phyloP scores from a whole-genome alignment of 805 yeast species.

The Henningerozyma blattae region DNA sequence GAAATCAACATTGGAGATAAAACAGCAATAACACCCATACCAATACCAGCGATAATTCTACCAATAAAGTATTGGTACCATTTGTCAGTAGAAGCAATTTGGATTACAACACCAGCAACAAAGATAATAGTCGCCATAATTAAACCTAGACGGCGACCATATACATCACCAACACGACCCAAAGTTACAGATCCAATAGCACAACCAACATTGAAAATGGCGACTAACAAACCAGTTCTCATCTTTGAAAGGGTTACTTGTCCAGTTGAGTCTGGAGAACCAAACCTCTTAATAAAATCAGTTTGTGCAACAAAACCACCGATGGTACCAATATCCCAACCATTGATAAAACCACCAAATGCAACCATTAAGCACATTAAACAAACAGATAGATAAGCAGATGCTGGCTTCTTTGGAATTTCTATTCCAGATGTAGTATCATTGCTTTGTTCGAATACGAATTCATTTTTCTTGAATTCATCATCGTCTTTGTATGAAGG shows the following conservation, averaged over 20 bases:
- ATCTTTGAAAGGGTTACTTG: slow-evolving; percentile 14
- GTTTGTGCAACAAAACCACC: slow-evolving; percentile 51
- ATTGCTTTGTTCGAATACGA: no score
- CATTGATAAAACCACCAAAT: slow-evolving; percentile 68
- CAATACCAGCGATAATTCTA: slow-evolving; percentile 58
- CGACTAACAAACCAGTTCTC: slow-evolving; percentile 20
- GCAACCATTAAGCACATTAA: slow-evolving; percentile 35
- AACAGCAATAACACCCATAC: slow-evolving; percentile 69
- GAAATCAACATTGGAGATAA: slow-evolving; percentile 63
- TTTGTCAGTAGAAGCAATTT: slow-evolving; percentile 40
- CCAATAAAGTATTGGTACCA: slow-evolving; percentile 72
- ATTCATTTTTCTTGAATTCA: no score
- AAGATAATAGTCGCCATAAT: slow-evolving; percentile 49
- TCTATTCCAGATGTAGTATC: no score
- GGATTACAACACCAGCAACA: slow-evolving; percentile 56
- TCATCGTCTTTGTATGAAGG: no score
- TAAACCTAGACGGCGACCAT: slow-evolving; percentile 56
- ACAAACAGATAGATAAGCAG: slow-evolving; percentile 13
- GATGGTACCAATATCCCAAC: slow-evolving; percentile 66
- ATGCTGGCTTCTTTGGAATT: slow-evolving; percentile 14
- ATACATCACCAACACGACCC: slow-evolving; percentile 46
- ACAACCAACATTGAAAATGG: slow-evolving; percentile 63
- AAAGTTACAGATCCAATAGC: slow-evolving; percentile 59
- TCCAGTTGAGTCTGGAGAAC: slow-evolving; percentile 14
- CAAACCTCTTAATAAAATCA: slow-evolving; percentile 18